Base-by-base conservation (phyloP, 768 basidiomycete species). In the Tricholoma saponaceum region DNA sequence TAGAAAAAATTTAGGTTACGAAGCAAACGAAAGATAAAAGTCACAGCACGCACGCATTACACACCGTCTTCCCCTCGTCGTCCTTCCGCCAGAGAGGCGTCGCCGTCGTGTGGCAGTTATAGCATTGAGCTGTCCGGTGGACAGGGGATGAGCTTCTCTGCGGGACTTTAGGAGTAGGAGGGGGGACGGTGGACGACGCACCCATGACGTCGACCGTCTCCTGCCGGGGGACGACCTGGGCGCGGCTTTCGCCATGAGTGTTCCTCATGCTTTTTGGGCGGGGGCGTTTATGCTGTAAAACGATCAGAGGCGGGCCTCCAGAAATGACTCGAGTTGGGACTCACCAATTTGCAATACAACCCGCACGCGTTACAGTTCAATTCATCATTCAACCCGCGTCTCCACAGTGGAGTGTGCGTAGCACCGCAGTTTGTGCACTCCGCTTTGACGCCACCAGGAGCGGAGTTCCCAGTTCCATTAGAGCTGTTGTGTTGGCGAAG, bases 381-480 rank as follows among this genome's bases (percentile, higher is more conserved):
- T 73, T 94, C 91, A 61, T 94, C 92, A 60, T 92, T 93, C 63
- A 94, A 70, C 0, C 91, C 92, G 2, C 91, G 80, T 16, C 92
- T 78, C 91, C 92, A 94, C 25, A 94, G 80, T 6, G 92, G 91
- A 0, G 92, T 93, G 61, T 92, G 90, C 0, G 90, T 93, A 4
- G 91, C 91, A 20, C 91, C 92, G 64, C 91, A 93, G 70, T 92
- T 93, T 6, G 87, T 87, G 66, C 92, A 93, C 64, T 92, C 92
- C 5, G 89, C 89, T 74, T 92, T 93, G 58, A 80, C 79, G 43
- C 81, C 80, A 8, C 80, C 81, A 0, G 81, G 81, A 12, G 77
- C 80, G 22, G 76, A 74, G 65, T 81, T 79, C 14, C 63, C 63
- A 41, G 60, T 65, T 35, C 56, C 60, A 10, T 44, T 62, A 1